phyloP scores from a whole-genome alignment of 306 rosid genomes.

The Cucurbita pepo region DNA sequence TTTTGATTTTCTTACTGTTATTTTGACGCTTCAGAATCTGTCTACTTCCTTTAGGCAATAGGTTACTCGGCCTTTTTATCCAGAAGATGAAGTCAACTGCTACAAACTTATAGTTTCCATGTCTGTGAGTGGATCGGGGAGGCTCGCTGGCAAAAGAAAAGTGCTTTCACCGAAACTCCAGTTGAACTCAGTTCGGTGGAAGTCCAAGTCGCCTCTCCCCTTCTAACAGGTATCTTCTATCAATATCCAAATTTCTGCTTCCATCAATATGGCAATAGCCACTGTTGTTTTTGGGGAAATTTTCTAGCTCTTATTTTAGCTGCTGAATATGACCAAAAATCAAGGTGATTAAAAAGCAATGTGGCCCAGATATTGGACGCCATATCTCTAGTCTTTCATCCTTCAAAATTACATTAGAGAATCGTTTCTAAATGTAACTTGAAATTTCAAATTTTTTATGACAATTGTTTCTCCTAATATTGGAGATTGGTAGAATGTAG shows the following conservation, averaged over 20 bases:
- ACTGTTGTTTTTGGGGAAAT: too few species aligned
- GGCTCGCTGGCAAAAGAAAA: neutral
- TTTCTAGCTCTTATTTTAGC: too few species aligned
- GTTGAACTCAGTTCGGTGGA: neutral
- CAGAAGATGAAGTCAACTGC: neutral
- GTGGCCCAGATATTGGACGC: too few species aligned
- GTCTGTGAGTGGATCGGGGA: neutral
- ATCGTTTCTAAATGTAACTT: too few species aligned
- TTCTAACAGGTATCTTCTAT: neutral
- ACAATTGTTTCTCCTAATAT: too few species aligned
- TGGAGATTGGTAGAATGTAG: too few species aligned
- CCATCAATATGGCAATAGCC: too few species aligned
- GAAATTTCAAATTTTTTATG: too few species aligned
- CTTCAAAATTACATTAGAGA: too few species aligned
- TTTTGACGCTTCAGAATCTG: neutral
- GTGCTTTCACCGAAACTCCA: neutral
- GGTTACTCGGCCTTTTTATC: neutral
- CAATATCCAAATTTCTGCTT: neutral
- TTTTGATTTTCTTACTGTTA: neutral
- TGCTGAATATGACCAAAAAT: too few species aligned
- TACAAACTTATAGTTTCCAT: neutral
- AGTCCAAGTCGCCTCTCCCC: neutral
- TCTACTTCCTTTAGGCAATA: neutral
- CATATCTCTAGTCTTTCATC: too few species aligned
- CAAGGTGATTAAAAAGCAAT: too few species aligned